Base-by-base conservation (phyloP, 345 rosid species). In the Ceriops zippeliana region DNA sequence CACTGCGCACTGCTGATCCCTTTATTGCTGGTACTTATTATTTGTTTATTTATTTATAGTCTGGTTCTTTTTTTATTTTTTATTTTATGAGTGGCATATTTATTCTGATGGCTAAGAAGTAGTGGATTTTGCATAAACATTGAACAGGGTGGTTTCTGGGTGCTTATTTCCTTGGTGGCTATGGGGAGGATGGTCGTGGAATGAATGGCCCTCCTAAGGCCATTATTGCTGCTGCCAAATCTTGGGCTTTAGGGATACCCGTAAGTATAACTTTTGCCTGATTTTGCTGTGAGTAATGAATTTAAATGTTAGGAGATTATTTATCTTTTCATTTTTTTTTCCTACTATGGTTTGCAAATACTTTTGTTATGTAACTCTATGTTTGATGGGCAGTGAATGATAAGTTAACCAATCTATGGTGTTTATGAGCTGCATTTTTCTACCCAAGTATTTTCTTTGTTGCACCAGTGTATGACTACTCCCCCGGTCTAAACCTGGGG, bases 1-100 rank as follows among this genome's bases (percentile, higher is more conserved):
- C 96, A 21, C 76, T 88, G n/a, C 92, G 89, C n/a, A 88, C 98
- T 60, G 92, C 96, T 65, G 98, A 91, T 68, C 96, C 98, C 79
- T 93, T 93, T 54, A 75, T 93, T 69, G 93, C 96, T 13, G 97
- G 98, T 93, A 81, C 20, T 2, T 5, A 59, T 65, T 7, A 1
- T 5, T 27, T 24, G 5, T 19, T 4, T 53, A 1, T 32, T n/a
- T 32, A 17, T 11, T n/a, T 24, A 13, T n/a, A n/a, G 30, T 7
- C 32, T 53, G 13, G 16, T 52, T 22, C 42, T 51, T 30, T 26
- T n/a, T 51, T 60, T 1, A 4, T 37, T 34, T 20, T 22, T 47
- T 1, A 27, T 0, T 68, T 42, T 53, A 42, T 66, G 62, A 9
- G 42, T 38, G 15, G 16, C 16, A 15, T 2, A 13, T 30, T 51